Evolutionary conservation across 164 flowering plant genomes (phyloP).

Genomic region (Pachysandra terminalis): DNA sequence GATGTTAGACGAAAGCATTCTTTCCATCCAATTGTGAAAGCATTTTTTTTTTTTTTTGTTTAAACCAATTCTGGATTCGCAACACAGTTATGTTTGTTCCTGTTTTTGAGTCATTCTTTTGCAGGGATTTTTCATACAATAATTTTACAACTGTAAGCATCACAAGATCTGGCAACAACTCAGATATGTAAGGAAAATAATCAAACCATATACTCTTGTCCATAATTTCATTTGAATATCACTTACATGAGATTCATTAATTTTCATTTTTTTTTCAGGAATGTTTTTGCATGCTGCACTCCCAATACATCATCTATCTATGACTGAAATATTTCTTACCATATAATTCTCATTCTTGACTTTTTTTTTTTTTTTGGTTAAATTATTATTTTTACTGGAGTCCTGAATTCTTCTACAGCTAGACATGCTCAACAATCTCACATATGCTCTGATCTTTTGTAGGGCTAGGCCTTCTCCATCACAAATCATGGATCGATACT

Average conservation of each 20-base stretch:
- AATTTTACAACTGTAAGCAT: neutral
- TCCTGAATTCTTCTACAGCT: no score
- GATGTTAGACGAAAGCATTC: no score
- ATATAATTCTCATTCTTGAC: neutral
- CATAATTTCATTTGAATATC: neutral
- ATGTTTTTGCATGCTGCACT: neutral
- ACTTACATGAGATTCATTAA: neutral
- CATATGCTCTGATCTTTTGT: neutral
- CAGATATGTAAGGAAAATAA: neutral
- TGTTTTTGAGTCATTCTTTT: neutral
- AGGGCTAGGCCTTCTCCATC: neutral
- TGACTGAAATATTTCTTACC: neutral
- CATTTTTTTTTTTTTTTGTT: no score
- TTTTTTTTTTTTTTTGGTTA: no score
- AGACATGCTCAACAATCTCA: neutral
- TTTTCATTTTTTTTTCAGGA: neutral
- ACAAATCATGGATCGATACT: neutral
- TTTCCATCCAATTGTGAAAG: no score
- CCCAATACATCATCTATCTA: neutral
- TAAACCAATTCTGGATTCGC: no score
- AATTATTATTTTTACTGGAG: no score
- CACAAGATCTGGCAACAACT: neutral
- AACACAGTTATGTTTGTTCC: neutral
- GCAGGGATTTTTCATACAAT: conserved; percentile 6
- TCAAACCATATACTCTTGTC: neutral